Evolutionary conservation across 2,329 filamentous ascomycete species (phyloP), one percentile per base, ranked within the genome.

Genomic region (Monilinia aucupariae): DNA sequence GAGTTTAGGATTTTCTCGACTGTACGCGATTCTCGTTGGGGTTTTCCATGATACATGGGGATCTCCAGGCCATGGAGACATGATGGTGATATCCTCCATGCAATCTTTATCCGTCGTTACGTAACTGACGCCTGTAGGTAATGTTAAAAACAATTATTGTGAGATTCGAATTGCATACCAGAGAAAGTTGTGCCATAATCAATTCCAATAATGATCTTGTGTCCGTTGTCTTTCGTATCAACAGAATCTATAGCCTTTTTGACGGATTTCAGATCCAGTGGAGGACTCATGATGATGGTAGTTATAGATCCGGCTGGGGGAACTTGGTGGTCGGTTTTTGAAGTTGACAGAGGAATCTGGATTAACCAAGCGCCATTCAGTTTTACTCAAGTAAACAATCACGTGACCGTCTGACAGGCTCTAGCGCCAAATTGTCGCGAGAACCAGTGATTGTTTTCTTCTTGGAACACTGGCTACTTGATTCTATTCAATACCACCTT

Each of bases 131-230:
- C 66, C 66, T 68, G 2, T 10, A 37, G 3, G 3, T 4, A 15
- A 20, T 25, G 39, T 59, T 22, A 45, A 13, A 47, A 7, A 2
- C 37, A 47, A 49, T 50, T 7, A n/a, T 41, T 30, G 6, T 27
- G 8, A 34, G 6, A 45, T 27, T 12, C 12, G 8, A 59, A 0
- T 48, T 25, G 8, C 27, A 20, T 66, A 67, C 69, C 69, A 43
- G 68, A 68, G 10, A 65, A 70, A 1, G 69, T 71, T 25, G 69
- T 71, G 1, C 69, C 69, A 41, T 69, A 70, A 59, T 71, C 69
- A 63, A 70, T 68, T 56, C 68, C 69, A 15, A 71, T 49, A 12
- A 71, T 68, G 22, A 71, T 63, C 37, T 69, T 70, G 30, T 70
- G 68, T 12, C 32, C 25, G 47, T 15, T 20, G 13, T 9, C 32